Percentiles rank a stretch among this genome's conserved stretches.
Evolutionary conservation across 306 rosid genomes (phyloP).

Genomic region (Cicer yamashitae): DNA sequence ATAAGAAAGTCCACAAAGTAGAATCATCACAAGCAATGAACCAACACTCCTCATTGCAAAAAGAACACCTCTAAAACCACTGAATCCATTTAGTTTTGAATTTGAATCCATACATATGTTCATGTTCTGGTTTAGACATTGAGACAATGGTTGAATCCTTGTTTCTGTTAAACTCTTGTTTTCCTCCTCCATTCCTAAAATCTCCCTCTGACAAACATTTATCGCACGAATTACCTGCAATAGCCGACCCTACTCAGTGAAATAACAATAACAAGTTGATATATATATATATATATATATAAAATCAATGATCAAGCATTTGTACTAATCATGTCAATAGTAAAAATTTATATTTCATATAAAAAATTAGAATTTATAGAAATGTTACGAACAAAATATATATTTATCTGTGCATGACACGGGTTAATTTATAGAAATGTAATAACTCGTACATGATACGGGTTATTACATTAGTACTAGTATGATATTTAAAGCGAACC

Average conservation of each 20-base stretch:
- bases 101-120: conserved; percentile 58
- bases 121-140: conserved; percentile 49
- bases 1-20: conserved; percentile 63
- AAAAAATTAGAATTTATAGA: too few relatives aligned
- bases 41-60: conserved; percentile 77
- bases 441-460: too few relatives aligned
- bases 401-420: too few relatives aligned
- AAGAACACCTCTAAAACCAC: conserved; percentile 82
- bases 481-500: conserved; percentile 42
- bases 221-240: conserved; percentile 62
- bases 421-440: too few relatives aligned
- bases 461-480: too few relatives aligned
- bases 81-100: conserved; percentile 75
- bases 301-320: too few relatives aligned
- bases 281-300: too few relatives aligned
- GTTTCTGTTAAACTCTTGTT: conserved; percentile 70
- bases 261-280: too few relatives aligned
- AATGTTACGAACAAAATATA: too few relatives aligned
- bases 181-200: conserved; percentile 73
- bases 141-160: conserved; percentile 66
- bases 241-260: too few relatives aligned
- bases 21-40: conserved; percentile 71
- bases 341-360: too few relatives aligned
- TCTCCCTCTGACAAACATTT: conserved; percentile 70
- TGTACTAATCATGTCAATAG: too few relatives aligned